Evolutionary conservation across 2,329 filamentous ascomycete species (phyloP), one percentile per base, ranked within the genome.

Genomic region (Calonectria honghensis): DNA sequence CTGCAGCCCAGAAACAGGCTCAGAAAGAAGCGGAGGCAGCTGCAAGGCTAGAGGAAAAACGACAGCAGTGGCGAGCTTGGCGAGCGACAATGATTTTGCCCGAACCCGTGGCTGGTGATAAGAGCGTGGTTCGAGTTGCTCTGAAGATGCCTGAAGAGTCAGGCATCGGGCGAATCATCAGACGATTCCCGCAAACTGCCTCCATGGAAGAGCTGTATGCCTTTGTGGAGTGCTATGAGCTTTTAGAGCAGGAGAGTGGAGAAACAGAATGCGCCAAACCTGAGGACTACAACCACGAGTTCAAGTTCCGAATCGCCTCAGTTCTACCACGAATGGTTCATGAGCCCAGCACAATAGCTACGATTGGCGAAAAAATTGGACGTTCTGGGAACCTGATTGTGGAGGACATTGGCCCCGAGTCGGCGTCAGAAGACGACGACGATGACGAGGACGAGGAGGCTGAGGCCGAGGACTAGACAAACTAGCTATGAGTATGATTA

Each of bases 171-270:
- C 90, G 96, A 52, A 91, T 98, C 2, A 91, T 98, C 71, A 91
- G 96, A 52, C 91, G 91, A 65, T 98, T 99, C 83, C 84, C 88
- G 0, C 88, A 90, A 1, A 88, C 91, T n/a, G 91, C 94, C 0
- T 89, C 90, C 2, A 87, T 98, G 48, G 96, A 98, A 83, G 96
- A 98, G 81, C 86, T 99, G 7, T 98, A 98, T 84, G 97, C 96
- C 0, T 98, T 98, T 85, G 96, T 98, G 3, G 97, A 99, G 82
- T 98, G 96, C 85, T 93, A 96, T 83, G 93, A 95, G 68, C 79
- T 94, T 7, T 79, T 96, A 4, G 85, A 90, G 45, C 85, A 85
- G 2, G 84, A 82, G 29, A 84, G 84, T 24, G 78, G 70, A 32
- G 68, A 75, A 18, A 81, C 74, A 39, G 78, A 77, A 64, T 81